Evolutionary conservation across 225 moss, liverwort and hornwort species (phyloP), one percentile per base, ranked within the genome.

Genomic region (Straminergon stramineum): DNA sequence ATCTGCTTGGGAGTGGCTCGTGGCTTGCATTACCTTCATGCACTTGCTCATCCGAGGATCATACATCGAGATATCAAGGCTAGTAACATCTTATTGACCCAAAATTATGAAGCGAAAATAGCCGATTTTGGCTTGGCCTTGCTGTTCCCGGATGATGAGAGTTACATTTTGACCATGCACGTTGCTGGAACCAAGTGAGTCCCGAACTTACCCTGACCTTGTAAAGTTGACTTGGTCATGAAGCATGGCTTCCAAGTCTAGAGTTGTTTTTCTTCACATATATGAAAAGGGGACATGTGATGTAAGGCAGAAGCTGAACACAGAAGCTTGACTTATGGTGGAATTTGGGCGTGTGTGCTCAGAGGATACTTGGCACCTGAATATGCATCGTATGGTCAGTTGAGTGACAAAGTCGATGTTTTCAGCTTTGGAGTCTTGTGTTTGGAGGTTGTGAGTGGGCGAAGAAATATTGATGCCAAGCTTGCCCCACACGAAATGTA

Each of bases 41-140:
- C 79, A 27, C 57, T 57, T 79, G 79, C n/a, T 79, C 79, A 57
- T 11, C 79, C 79, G 6, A 57, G 5, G 57, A 57, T 79, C 79
- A 57, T 79, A 17, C 79, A 57, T 57, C n/a, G 57, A 26, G 79
- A 57, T 79, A 79, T 57, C 57, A 79, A 79, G 57, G 81, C 73
- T 61, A 89, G 75, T 82, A 70, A 90, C 69, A 23, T 90, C 58
- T 78, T 84, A 28, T 34, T 84, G 57, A 53, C 83, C 52, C 84
- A 89, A 68, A 87, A 64, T 10, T 84, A 52, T 83, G 52, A 87
- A 39, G 7, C 86, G 0, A 91, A 89, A 79, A 87, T 82, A 83
- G 89, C 89, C 11, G 78, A 91, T 63, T 89, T 91, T 89, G 87
- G 91, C 10, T 89, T 89, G 79, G 86, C 91, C 10, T 84, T 87